These are phyloP conservation scores for Aspergillus flavus DNA, from an alignment of 2,329 filamentous ascomycete species.

Conservation along the genomic window DNA sequence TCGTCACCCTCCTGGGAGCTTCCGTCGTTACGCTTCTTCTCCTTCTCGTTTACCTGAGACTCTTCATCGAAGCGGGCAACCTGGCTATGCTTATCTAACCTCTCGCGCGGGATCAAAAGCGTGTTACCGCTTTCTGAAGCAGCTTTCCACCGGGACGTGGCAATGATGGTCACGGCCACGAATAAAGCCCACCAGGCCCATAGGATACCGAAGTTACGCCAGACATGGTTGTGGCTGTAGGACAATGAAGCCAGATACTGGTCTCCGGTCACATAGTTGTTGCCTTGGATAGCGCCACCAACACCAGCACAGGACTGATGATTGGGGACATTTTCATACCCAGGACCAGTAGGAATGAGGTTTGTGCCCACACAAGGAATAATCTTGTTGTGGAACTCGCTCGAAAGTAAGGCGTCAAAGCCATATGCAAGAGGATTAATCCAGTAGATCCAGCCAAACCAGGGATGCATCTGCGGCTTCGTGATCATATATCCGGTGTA, in stretches of 20 bases:
- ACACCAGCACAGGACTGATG: constrained; percentile 51
- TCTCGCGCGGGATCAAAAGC: constrained; percentile 65
- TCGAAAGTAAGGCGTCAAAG: constrained; percentile 41
- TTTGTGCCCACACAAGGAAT: constrained; percentile 39
- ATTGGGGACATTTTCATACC: constrained; percentile 24
- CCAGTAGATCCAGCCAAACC: constrained; percentile 54
- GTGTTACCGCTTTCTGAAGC: constrained; percentile 56
- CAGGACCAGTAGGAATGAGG: constrained; percentile 34
- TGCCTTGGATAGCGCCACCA: constrained; percentile 55
- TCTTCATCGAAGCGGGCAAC: constrained; percentile 54
- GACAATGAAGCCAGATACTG: constrained; percentile 59
- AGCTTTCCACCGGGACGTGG: constrained; percentile 60
- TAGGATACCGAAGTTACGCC: constrained; percentile 64
- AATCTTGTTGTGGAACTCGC: constrained; percentile 35
- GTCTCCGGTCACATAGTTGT: constrained; percentile 58
- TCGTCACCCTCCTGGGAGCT: constrained; percentile 22
- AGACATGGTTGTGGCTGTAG: constrained; percentile 56
- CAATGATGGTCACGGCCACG: constrained; percentile 59
- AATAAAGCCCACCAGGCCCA: constrained; percentile 67
- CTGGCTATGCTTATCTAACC: constrained; percentile 42
- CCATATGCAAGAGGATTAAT: constrained; percentile 43
- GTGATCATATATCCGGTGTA: constrained; percentile 50
- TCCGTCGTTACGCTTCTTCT: constrained; percentile 21
- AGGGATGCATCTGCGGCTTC: constrained; percentile 54
- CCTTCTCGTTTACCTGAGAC: constrained; percentile 36